Base-by-base conservation (phyloP, 2,329 filamentous ascomycete species). In the Penicillium polonicum region DNA sequence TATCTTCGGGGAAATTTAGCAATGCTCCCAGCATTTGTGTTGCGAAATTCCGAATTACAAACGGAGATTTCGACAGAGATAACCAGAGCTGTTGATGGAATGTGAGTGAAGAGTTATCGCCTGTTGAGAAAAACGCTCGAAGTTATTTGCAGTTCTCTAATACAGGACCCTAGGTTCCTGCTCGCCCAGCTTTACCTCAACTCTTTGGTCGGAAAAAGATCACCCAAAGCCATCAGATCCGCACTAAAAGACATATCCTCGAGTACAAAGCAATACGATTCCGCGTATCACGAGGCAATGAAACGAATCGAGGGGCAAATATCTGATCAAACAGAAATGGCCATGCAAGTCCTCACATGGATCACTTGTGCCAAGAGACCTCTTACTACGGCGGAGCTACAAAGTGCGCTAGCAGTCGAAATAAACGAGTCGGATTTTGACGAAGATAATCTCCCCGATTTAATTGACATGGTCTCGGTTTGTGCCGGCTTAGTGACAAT, bases 11-110 rank as follows among this genome's bases (percentile, higher is more conserved):
- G 23, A 19, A 39, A n/a, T 9, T 13, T 50, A 21, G 17, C 7
- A 27, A n/a, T 27, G 9, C 48, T 50, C 15, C 48, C 48, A 8
- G 15, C 33, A 19, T 48, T 60, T 52, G 42, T 65, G 23, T 17
- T 25, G 15, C 51, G 39, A 17, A 58, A 58, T 13, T 39, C 27
- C 23, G 23, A 55, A 9, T 55, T 68, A 13, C 58, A 63, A 44
- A 44, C 57, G 23, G 57, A 65, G 35, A 65, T 70, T 35, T 25
- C 19, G 13, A 25, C 15, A 3, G 13, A 36, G 15, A 49, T 49
- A 12, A 17, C 21, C 2, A 5, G 12, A 27, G n/a, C 33, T 13
- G 19, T n/a, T 2, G 46, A 38, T 36, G 46, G 46, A 15, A 49
- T 49, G 46, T 39, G 6, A 23, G 46, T 19, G 6, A 38, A 29